Evolutionary conservation across 2,329 filamentous ascomycete genomes (phyloP).

Genomic region (Botryosphaeria dothidea): DNA sequence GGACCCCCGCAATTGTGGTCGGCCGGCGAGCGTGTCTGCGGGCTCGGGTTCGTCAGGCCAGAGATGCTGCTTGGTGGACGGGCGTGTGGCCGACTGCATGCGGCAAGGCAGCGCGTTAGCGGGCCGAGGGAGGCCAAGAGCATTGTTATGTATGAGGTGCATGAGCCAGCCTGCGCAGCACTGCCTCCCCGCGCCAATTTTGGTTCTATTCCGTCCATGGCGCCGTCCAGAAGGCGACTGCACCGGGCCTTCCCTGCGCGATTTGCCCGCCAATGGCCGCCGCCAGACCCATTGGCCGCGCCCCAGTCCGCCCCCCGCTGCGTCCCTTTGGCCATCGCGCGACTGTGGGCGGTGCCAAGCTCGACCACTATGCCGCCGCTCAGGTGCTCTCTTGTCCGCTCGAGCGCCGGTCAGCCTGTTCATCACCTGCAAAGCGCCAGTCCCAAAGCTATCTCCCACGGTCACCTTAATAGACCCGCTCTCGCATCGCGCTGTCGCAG

Average conservation of each 20-base stretch:
- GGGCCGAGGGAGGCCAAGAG: not conserved
- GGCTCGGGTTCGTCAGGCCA: no score
- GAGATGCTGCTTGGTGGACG: not conserved
- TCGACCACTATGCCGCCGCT: not conserved
- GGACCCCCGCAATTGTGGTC: not conserved
- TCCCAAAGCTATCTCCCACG: not conserved
- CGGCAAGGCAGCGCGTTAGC: not conserved
- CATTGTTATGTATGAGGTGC: not conserved
- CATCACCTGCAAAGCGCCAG: not conserved
- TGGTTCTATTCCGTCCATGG: not conserved
- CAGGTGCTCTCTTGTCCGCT: constrained; percentile 2
- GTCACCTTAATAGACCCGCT: not conserved
- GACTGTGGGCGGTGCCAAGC: constrained; percentile 4
- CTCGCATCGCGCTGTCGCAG: not conserved
- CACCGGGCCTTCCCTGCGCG: constrained; percentile 1
- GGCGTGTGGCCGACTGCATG: not conserved
- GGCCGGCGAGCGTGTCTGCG: not conserved
- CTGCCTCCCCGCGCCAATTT: constrained; percentile 1
- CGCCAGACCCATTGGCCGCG: not conserved
- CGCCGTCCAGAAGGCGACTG: not conserved
- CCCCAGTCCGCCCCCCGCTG: not conserved
- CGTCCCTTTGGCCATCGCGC: constrained; percentile 2
- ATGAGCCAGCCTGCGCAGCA: not conserved
- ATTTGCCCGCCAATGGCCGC: constrained; percentile 15
- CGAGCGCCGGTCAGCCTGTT: not conserved